A percentile compares a stretch with the other conserved stretches of the same genome.
These are phyloP conservation scores for Dactylellina sp. DNA, from an alignment of 2,329 filamentous ascomycete species.

Conservation along the genomic window DNA sequence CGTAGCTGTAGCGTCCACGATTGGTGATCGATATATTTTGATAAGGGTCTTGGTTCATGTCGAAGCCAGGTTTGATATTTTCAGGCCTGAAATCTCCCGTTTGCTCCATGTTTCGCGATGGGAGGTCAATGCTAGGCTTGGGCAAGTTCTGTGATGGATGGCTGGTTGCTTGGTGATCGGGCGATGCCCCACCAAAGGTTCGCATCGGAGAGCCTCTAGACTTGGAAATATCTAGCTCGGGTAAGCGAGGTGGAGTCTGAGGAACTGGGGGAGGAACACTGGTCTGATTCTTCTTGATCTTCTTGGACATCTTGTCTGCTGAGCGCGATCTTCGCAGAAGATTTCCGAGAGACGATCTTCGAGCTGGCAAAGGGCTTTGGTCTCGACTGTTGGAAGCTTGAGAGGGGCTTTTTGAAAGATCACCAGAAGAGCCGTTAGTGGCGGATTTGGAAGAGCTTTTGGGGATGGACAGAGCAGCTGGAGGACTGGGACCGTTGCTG, in stretches of 20 bases:
- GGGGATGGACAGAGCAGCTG: conserved; percentile 32
- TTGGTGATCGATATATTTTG: conserved; percentile 63
- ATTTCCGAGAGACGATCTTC: conserved; percentile 52
- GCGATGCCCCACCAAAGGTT: conserved; percentile 44
- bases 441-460: conserved; percentile 52
- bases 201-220: conserved; percentile 36
- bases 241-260: conserved; percentile 48
- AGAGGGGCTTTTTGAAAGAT: conserved; percentile 52
- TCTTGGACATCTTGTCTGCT: conserved; percentile 52
- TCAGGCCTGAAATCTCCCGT: conserved; percentile 16
- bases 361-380: conserved; percentile 41
- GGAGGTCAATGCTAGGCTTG: conserved; percentile 43
- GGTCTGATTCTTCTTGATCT: conserved; percentile 54
- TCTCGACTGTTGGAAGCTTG: conserved; percentile 42
- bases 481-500: conserved; percentile 30
- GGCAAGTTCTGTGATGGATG: conserved; percentile 25
- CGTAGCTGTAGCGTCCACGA: conserved; percentile 94
- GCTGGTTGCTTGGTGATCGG: conserved; percentile 25
- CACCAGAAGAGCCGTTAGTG: conserved; percentile 43
- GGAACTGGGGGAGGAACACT: conserved; percentile 45
- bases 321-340: conserved; percentile 55
- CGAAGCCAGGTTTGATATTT: conserved; percentile 52
- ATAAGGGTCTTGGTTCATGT: conserved; percentile 52
- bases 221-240: conserved; percentile 50
- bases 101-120: conserved; percentile 25